Percentiles rank a stretch among this genome's conserved stretches.
Evolutionary conservation across 805 yeast species (phyloP).

Genomic region (Scheffersomyces coipomensis): DNA sequence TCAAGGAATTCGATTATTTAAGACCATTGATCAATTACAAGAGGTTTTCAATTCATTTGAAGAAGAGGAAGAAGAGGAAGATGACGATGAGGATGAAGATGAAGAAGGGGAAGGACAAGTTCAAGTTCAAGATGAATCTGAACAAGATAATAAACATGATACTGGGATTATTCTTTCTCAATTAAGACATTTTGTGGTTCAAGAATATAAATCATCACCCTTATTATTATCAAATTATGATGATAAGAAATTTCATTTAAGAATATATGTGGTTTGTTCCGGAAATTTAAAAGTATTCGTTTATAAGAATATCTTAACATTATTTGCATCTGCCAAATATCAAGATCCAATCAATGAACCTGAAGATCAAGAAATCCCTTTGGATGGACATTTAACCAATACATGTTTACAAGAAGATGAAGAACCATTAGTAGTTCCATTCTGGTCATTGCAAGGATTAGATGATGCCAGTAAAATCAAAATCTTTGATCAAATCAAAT

Average conservation of each 20-base stretch:
- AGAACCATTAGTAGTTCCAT: constrained; percentile 58
- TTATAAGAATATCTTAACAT: constrained; percentile 72
- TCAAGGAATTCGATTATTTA: constrained; percentile 87
- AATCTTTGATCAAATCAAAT: constrained; percentile 57
- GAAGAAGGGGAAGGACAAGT: constrained; percentile 55
- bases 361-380: constrained; percentile 34
- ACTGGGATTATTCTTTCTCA: constrained; percentile 83
- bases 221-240: constrained; percentile 59
- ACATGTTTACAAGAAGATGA: constrained; percentile 76
- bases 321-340: constrained; percentile 68
- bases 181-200: constrained; percentile 86
- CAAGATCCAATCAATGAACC: constrained; percentile 21
- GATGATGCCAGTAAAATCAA: constrained; percentile 25
- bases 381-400: constrained; percentile 85
- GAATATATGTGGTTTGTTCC: constrained; percentile 75
- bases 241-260: constrained; percentile 80
- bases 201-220: constrained; percentile 73
- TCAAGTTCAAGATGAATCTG: constrained; percentile 19
- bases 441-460: constrained; percentile 53
- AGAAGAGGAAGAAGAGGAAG: constrained; percentile 64
- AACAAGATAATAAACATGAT: constrained; percentile 40
- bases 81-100: constrained; percentile 44
- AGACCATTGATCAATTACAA: constrained; percentile 76
- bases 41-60: constrained; percentile 83
- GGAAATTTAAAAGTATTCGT: constrained; percentile 81